Evolutionary conservation across 1,139 yeast species (phyloP), one percentile per base, ranked within the genome.

Genomic region (Zygotorulaspora mrakii): DNA sequence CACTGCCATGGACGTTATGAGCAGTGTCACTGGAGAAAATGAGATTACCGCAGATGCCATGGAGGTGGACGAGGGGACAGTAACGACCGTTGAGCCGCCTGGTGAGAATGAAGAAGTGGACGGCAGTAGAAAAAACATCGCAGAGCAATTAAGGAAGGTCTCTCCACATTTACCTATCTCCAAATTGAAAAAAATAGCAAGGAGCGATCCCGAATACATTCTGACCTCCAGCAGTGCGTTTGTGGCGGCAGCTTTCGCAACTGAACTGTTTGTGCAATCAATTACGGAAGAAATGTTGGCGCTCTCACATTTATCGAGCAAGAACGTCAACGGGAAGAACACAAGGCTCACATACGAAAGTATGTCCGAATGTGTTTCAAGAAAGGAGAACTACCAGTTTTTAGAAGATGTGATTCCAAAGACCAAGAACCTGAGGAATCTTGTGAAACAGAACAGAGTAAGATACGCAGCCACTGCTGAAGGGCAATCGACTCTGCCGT

Each of bases 181-280:
- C 2, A 82, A 89, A 52, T 82, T 89, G 49, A 88, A 86, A 59
- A 74, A 82, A 54, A 83, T 89, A 40, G 79, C 91, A 57, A 87
- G 85, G 55, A 75, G 82, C 62, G 97, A 91, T 58, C 87, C 89
- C 4, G 95, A 86, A 31, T 84, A 84, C 52, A 66, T 74, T 4
- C 76, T 86, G 2, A 81, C 91, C 2, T 79, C 95, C 1, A 84
- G 79, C 42, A 70, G 82, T 26, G 94, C 95, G 0, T 86, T 84
- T 10, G 84, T 82, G 54, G 81, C 95, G 10, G 73, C 91, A 2
- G 94, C 94, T 0, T 76, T 85, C 33, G 95, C 96, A 4, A 82
- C 96, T 0, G 96, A 89, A 55, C 66, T 86, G 36, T 89, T 89
- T 61, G 74, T 88, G 11, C 86, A 83, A 61, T 77, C 83, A 53